These are phyloP conservation scores for Licmophora abbreviata DNA, from an alignment of 108 stramenopile species.

Conservation along the genomic window DNA sequence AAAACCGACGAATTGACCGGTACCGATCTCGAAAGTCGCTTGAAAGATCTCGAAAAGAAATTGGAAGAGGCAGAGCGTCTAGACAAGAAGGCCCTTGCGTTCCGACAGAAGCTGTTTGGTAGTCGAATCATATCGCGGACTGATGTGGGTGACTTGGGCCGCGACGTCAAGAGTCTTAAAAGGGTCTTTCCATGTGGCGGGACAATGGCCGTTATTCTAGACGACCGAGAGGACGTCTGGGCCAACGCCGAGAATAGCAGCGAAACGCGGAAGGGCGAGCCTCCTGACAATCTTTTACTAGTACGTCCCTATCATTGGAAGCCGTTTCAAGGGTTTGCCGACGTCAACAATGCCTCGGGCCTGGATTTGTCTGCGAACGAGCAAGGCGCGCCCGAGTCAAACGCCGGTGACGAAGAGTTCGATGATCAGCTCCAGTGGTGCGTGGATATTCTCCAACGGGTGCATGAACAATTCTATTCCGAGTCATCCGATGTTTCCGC, in stretches of 20 bases:
- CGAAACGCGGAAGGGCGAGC: slow-evolving; percentile 56
- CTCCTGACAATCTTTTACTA: slow-evolving; percentile 71
- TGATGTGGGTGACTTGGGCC: slow-evolving; percentile 80
- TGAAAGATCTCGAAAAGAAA: slow-evolving; percentile 34
- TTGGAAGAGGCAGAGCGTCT: slow-evolving; percentile 45
- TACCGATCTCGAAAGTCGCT: slow-evolving; percentile 30
- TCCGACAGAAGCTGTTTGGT: slow-evolving; percentile 72
- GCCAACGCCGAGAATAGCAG: slow-evolving; percentile 73
- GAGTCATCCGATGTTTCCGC: slow-evolving; percentile 11
- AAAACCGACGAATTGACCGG: slow-evolving; percentile 11
- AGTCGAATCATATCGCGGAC: slow-evolving; percentile 79
- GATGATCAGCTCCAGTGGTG: slow-evolving; percentile 69
- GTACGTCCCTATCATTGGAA: slow-evolving; percentile 79
- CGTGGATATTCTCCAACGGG: slow-evolving; percentile 42
- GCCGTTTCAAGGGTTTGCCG: slow-evolving; percentile 69
- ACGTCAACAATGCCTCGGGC: slow-evolving; percentile 82
- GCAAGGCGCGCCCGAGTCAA: slow-evolving; percentile 7
- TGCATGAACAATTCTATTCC: slow-evolving; percentile 58
- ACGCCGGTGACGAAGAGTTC: slow-evolving; percentile 22
- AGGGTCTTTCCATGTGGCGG: slow-evolving; percentile 83
- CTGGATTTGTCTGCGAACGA: slow-evolving; percentile 37
- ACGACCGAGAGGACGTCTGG: slow-evolving; percentile 90
- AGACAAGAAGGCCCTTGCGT: slow-evolving; percentile 47
- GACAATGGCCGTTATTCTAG: slow-evolving; percentile 75
- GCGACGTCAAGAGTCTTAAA: slow-evolving; percentile 74